These are phyloP conservation scores for Chytridium lagenaria DNA, from an alignment of 371 early-diverging fungal genomes.

Conservation along the genomic window DNA sequence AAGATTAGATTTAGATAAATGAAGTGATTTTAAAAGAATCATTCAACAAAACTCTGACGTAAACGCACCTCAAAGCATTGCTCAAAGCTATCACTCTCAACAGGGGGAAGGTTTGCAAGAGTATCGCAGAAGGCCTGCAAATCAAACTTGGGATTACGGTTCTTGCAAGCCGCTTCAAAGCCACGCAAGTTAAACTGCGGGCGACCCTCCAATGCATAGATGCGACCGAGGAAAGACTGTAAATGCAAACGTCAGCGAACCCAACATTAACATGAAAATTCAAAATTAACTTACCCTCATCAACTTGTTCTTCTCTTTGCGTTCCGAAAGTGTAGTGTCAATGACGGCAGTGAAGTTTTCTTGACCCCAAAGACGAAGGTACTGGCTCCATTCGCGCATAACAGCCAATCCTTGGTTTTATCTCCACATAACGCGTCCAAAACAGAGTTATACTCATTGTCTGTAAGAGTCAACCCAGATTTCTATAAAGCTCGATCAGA, in stretches of 20 bases:
- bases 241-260: background rate
- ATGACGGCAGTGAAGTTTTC: conserved; percentile 24
- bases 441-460: conserved; percentile 23
- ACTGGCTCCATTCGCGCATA: conserved; percentile 29
- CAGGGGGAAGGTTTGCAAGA: conserved; percentile 18
- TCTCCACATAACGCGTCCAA: conserved; percentile 28
- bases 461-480: conserved; percentile 26
- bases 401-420: conserved; percentile 2
- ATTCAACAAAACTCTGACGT: background rate
- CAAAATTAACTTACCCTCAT: conserved; percentile 26
- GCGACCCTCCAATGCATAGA: conserved; percentile 29
- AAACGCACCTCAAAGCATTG: conserved; percentile 30
- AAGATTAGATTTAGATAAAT: background rate
- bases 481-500: too few relatives aligned
- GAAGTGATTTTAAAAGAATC: background rate
- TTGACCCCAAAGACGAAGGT: conserved; percentile 29
- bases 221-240: conserved; percentile 28
- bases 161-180: conserved; percentile 30
- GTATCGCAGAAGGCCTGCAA: conserved; percentile 31
- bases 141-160: conserved; percentile 25
- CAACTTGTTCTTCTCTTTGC: conserved; percentile 17
- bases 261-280: background rate
- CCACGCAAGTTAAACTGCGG: conserved; percentile 38
- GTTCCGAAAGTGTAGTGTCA: conserved; percentile 19
- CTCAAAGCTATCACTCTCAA: conserved; percentile 32